Base-by-base conservation (phyloP, 2,329 filamentous ascomycete species). In the Mycosphaerella arachidis region DNA sequence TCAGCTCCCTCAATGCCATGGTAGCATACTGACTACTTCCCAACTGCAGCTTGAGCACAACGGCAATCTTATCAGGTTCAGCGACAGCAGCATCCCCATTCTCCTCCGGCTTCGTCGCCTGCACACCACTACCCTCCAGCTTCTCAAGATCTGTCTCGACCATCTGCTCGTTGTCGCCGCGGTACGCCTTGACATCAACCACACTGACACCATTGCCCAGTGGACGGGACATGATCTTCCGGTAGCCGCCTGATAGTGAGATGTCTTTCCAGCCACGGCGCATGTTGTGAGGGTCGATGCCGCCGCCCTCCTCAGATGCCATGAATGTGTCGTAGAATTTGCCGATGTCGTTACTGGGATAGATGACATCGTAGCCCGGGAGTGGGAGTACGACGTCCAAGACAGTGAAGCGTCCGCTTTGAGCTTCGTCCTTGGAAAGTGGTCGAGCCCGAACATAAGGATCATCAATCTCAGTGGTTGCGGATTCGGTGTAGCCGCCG, bases 331-430 rank as follows among this genome's bases (percentile, higher is more conserved):
- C 82, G 77, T 97, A 99, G 73, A 88, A 96, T 3, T 85, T 81
- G n/a, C 89, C 91, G 63, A 96, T 85, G 37, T 85, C 85, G 73
- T 99, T 97, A 24, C 81, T 73, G 0, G 94, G 94, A 72, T 97
- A 99, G 37, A 90, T 75, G 43, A 97, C 84, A 68, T 96, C 92
- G 77, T 87, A 97, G 18, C 94, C 94, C 0, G 94, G 94, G n/a
- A 89, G 87, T 3, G 95, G 93, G 2, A 99, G 82, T 12, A 99
- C 92, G 63, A 97, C 73, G 71, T 99, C 94, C 70, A 90, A 91
- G 68, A 99, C 89, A 40, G 82, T 85, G 75, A 88, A 97, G 59
- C 83, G 81, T 10, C 91, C 91, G 64, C 86, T 90, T 29, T 82
- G 81, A 2, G 86, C 90, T 73, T 99, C 94, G n/a, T 88, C 86